These are phyloP conservation scores for Candida sanyaensis DNA, from an alignment of 1,139 yeast genomes.

Conservation along the genomic window DNA sequence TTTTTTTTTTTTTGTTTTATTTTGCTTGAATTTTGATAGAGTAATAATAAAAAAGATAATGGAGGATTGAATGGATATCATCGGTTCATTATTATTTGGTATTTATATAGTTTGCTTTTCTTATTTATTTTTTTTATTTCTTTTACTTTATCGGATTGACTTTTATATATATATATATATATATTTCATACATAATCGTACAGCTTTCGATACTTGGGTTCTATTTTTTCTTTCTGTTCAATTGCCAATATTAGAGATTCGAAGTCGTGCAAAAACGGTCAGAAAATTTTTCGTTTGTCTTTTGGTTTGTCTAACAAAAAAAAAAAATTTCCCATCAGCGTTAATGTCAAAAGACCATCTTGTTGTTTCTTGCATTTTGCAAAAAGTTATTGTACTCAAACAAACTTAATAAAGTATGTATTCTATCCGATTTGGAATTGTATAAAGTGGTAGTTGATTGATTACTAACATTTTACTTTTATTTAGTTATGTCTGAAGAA, in stretches of 20 bases:
- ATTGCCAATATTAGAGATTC: neutral
- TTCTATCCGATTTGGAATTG: no score
- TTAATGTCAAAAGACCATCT: neutral
- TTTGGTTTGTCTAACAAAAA: neutral
- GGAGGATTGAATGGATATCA: no score
- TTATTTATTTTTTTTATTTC: neutral
- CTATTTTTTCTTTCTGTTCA: neutral
- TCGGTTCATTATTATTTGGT: neutral
- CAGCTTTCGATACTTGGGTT: neutral
- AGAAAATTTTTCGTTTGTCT: neutral
- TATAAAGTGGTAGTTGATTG: neutral
- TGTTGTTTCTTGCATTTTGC: neutral
- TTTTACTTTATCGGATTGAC: neutral
- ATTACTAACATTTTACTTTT: neutral
- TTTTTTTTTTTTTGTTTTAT: neutral
- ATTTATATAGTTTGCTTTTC: neutral
- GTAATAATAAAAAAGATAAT: neutral
- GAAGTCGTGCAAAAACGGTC: constrained; percentile 1
- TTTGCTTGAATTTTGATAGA: neutral
- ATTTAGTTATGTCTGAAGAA: constrained; percentile 47
- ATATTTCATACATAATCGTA: neutral
- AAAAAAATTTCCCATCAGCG: constrained; percentile 5
- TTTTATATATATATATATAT: neutral
- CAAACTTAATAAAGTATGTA: neutral
- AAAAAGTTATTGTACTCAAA: neutral